These are phyloP conservation scores for Dentipellis sp. DNA, from an alignment of 768 basidiomycete species.

Conservation along the genomic window DNA sequence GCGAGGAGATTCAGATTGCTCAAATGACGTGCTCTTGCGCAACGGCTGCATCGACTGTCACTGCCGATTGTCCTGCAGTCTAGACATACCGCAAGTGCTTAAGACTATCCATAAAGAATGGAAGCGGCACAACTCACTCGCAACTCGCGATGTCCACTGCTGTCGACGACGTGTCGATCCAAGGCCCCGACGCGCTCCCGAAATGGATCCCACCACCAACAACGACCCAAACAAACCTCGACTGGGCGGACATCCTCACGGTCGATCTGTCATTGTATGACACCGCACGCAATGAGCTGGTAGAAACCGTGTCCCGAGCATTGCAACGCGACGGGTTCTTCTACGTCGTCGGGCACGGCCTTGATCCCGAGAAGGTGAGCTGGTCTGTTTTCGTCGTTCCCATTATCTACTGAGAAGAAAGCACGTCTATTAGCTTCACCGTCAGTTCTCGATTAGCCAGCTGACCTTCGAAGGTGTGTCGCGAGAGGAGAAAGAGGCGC, in stretches of 20 bases:
- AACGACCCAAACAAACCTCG: slow-evolving; percentile 4
- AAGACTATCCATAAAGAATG: background rate
- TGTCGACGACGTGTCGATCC: no score
- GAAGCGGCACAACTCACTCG: no score
- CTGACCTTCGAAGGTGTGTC: slow-evolving; percentile 23
- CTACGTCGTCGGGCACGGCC: no score
- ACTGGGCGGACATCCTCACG: slow-evolving; percentile 28
- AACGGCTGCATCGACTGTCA: no score
- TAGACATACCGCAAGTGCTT: background rate
- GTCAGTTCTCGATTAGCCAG: slow-evolving; percentile 24
- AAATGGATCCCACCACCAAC: no score
- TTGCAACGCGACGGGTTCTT: slow-evolving; percentile 3
- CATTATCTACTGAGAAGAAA: background rate
- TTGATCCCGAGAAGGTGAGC: no score
- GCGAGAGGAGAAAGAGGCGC: slow-evolving; percentile 23
- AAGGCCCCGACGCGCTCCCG: no score
- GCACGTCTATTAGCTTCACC: slow-evolving; percentile 15
- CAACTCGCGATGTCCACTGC: no score
- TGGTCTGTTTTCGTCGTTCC: background rate
- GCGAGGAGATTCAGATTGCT: no score
- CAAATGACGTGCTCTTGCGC: no score
- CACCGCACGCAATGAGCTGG: slow-evolving; percentile 18
- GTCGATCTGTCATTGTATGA: slow-evolving; percentile 26
- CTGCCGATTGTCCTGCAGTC: no score
- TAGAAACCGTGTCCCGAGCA: slow-evolving; percentile 21